Percentiles rank a stretch among this genome's conserved stretches.
Evolutionary conservation across 129 eudicot genomes (phyloP).

Genomic region (Escallonia herrerae): DNA sequence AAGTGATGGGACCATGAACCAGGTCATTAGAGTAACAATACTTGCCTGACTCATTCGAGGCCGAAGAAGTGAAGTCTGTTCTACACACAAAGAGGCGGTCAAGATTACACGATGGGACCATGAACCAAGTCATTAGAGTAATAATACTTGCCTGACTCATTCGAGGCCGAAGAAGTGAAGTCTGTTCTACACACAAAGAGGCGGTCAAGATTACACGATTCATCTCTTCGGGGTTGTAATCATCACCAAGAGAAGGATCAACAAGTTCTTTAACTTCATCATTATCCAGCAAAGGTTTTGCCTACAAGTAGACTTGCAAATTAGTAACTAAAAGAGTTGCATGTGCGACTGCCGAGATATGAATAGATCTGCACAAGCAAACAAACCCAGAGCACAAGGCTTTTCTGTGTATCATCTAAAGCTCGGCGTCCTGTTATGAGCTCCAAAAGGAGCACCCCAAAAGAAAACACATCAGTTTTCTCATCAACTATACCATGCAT

Average conservation of each 20-base stretch:
- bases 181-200: slow-evolving; percentile 44
- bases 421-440: slow-evolving; percentile 67
- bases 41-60: slow-evolving; percentile 81
- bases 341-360: neutral
- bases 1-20: too few species aligned
- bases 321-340: neutral
- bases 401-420: slow-evolving; percentile 49
- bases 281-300: slow-evolving; percentile 57
- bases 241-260: slow-evolving; percentile 54
- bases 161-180: slow-evolving; percentile 60
- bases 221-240: slow-evolving; percentile 46
- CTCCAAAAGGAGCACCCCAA: slow-evolving; percentile 73
- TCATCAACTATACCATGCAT: slow-evolving; percentile 87
- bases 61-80: slow-evolving; percentile 45
- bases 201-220: slow-evolving; percentile 57
- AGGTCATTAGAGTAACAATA: neutral
- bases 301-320: slow-evolving; percentile 26
- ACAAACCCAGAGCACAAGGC: slow-evolving; percentile 74
- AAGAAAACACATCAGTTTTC: slow-evolving; percentile 68
- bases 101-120: slow-evolving; percentile 48
- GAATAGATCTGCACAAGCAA: neutral
- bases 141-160: slow-evolving; percentile 63
- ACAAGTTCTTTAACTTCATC: slow-evolving; percentile 39
- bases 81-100: slow-evolving; percentile 58
- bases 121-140: too few species aligned